Conservation (phyloP, 495 filamentous ascomycete species). For the Xylaria scruposa region DNA sequence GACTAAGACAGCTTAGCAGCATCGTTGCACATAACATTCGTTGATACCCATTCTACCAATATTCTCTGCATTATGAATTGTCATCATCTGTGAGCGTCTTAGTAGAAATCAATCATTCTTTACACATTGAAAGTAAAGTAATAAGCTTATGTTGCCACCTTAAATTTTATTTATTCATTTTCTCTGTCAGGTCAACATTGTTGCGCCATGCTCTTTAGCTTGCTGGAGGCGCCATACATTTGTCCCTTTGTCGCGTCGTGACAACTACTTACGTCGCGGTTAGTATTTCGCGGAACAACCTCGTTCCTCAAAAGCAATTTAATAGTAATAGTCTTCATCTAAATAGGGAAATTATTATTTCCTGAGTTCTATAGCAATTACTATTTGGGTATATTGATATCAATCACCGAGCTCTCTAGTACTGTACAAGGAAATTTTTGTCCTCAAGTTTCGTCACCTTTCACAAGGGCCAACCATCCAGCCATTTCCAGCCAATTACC, state of each 20-base stretch:
- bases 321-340: neutral
- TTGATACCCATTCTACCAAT: slow-evolving; percentile 2
- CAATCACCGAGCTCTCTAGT: neutral
- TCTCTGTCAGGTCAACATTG: too few relatives aligned
- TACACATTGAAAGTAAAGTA: neutral
- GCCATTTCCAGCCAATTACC: neutral
- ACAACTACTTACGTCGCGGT: too few relatives aligned
- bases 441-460: neutral
- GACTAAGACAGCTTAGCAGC: neutral
- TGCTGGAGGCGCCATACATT: too few relatives aligned
- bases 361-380: neutral
- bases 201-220: too few relatives aligned
- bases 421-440: neutral
- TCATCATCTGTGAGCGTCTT: neutral
- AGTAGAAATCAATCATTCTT: neutral
- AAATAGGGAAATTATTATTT: neutral
- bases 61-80: neutral
- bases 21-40: slow-evolving; percentile 2
- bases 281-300: neutral
- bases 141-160: neutral
- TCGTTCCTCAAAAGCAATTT: neutral
- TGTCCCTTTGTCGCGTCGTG: too few relatives aligned
- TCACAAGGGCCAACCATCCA: neutral
- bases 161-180: too few relatives aligned
- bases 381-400: slow-evolving; percentile 12